Evolutionary conservation across 2,329 filamentous ascomycete species (phyloP).

Genomic region (Fusarium lyarnte): DNA sequence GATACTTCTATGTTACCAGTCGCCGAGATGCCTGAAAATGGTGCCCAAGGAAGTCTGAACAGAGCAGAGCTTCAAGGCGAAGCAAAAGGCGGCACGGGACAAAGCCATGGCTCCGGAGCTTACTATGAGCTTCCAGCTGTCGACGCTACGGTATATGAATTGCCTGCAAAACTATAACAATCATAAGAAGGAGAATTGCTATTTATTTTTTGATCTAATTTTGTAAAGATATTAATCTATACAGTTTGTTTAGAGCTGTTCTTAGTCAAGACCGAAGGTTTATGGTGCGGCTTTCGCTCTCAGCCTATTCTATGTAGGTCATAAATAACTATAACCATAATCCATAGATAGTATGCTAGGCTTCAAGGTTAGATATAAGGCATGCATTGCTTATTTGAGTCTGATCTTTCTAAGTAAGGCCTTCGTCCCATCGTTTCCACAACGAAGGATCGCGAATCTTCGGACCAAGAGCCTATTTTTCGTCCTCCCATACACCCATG

Average conservation of each 20-base stretch:
- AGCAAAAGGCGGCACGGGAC: background rate
- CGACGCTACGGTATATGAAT: background rate
- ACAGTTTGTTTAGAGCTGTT: accelerated
- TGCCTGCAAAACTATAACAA: no score
- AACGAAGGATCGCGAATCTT: background rate
- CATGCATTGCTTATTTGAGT: accelerated
- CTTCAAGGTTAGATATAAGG: accelerated
- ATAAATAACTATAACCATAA: no score
- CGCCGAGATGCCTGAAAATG: background rate
- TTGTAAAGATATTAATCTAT: background rate
- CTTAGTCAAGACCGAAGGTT: accelerated
- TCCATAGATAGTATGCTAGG: background rate
- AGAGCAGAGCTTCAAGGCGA: background rate
- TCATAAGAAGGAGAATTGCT: background rate
- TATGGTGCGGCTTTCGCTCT: accelerated
- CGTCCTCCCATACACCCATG: accelerated
- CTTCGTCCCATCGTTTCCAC: accelerated
- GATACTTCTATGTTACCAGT: accelerated
- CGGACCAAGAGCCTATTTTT: no score
- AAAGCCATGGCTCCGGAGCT: no score
- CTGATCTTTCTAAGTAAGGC: accelerated
- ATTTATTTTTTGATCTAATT: background rate
- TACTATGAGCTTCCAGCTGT: background rate
- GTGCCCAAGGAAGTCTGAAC: background rate
- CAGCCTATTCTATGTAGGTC: accelerated